These are phyloP conservation scores for Phialophora expanda DNA, from an alignment of 2,329 filamentous ascomycete species.

Conservation along the genomic window DNA sequence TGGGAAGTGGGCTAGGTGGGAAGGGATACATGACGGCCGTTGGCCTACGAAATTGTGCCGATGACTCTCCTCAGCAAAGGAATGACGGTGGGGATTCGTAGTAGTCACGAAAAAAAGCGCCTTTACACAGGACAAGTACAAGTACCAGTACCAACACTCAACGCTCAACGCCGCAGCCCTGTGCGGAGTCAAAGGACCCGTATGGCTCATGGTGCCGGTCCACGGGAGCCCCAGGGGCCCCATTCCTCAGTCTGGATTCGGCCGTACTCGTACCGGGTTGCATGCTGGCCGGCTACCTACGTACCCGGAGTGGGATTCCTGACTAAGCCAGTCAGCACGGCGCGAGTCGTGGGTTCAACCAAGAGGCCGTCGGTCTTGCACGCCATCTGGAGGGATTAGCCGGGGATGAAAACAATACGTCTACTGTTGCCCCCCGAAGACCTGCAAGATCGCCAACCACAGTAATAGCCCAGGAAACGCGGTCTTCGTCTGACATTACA, in stretches of 20 bases:
- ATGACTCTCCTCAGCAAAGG: no score
- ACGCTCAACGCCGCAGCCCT: conserved; percentile 8
- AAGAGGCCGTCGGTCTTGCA: not conserved
- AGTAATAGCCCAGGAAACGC: not conserved
- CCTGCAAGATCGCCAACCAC: no score
- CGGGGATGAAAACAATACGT: not conserved
- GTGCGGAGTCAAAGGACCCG: conserved; percentile 9
- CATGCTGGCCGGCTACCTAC: no score
- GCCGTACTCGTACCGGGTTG: not conserved
- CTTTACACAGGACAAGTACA: no score
- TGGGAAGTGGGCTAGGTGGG: no score
- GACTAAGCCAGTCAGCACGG: conserved; percentile 19
- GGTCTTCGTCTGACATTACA: not conserved
- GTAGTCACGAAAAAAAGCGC: no score
- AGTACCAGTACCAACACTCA: not conserved
- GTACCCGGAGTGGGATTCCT: not conserved
- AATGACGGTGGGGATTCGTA: no score
- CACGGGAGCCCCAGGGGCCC: not conserved
- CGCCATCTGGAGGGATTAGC: not conserved
- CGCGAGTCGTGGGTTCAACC: not conserved
- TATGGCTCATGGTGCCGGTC: not conserved
- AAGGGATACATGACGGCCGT: no score
- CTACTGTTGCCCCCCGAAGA: no score
- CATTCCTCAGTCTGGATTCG: not conserved
- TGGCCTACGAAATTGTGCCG: no score